Evolutionary conservation across 306 rosid genomes (phyloP).

Genomic region (Notholithocarpus densiflorus): DNA sequence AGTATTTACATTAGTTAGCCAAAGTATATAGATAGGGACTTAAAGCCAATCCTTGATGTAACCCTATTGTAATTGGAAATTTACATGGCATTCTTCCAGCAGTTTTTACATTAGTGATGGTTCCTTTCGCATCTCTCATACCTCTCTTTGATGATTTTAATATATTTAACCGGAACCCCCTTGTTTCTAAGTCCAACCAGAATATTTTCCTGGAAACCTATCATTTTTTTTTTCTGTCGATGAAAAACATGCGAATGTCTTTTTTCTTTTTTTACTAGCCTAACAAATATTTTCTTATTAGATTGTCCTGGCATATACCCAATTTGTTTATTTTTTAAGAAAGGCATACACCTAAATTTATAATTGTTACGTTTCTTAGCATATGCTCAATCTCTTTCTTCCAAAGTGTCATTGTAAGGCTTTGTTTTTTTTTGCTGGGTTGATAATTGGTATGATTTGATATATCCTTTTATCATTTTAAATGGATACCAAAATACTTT

Average conservation of each 20-base stretch:
- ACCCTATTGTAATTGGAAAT: neutral
- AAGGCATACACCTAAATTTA: neutral
- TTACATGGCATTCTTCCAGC: neutral
- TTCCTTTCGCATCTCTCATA: neutral
- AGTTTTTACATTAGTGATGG: neutral
- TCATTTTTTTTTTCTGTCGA: neutral
- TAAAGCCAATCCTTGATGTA: neutral
- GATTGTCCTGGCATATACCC: neutral
- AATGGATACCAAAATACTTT: neutral
- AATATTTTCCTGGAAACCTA: neutral
- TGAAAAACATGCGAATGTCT: no score
- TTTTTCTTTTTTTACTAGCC: neutral
- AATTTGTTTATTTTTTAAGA: neutral
- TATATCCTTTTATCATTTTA: neutral
- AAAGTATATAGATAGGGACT: neutral
- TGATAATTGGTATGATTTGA: no score
- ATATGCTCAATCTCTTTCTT: neutral
- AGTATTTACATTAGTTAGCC: no score
- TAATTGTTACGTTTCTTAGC: neutral
- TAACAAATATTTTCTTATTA: neutral
- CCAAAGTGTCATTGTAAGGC: neutral
- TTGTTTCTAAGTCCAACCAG: neutral
- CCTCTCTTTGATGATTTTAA: neutral
- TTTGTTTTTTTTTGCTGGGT: no score
- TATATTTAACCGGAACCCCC: neutral